These are phyloP conservation scores for Eucalyptus regnans DNA, from an alignment of 345 rosid genomes.

Conservation along the genomic window DNA sequence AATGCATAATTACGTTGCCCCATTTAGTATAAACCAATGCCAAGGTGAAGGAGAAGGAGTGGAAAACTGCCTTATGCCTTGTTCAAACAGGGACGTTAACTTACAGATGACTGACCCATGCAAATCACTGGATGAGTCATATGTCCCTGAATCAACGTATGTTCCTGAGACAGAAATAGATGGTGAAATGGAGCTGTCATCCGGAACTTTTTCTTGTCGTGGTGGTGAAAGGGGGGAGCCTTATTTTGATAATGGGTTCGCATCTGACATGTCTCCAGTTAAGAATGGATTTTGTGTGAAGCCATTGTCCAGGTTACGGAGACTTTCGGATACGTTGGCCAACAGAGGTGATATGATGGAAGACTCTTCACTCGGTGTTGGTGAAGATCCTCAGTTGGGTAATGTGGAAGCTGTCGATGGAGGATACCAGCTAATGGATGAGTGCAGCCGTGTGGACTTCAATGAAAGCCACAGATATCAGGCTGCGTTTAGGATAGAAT, in stretches of 20 bases:
- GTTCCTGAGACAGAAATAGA: constrained; percentile 73
- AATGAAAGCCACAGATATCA: constrained; percentile 21
- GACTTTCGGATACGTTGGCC: constrained; percentile 17
- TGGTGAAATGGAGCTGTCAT: constrained; percentile 26
- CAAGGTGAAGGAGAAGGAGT: constrained; percentile 8
- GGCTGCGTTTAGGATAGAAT: background rate
- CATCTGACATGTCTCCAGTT: constrained; percentile 8
- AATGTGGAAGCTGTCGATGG: constrained; percentile 12
- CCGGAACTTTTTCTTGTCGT: constrained; percentile 23
- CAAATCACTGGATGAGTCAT: constrained; percentile 45
- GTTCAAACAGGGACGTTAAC: background rate
- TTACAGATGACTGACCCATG: constrained; percentile 12
- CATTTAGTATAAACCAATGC: constrained; percentile 10
- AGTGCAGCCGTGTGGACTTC: constrained; percentile 78
- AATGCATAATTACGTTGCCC: constrained; percentile 13
- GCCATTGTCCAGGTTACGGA: constrained; percentile 4
- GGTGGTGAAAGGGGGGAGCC: constrained; percentile 34
- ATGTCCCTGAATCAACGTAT: constrained; percentile 76
- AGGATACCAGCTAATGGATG: constrained; percentile 58
- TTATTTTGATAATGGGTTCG: constrained; percentile 23
- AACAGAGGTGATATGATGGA: constrained; percentile 20
- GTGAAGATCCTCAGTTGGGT: constrained; percentile 34
- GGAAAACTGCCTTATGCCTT: constrained; percentile 9
- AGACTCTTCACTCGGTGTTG: constrained; percentile 15
- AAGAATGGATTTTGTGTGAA: constrained; percentile 11